Percentiles rank a stretch among this genome's conserved stretches.
These are phyloP conservation scores for Paramyrothecium roridum DNA, from an alignment of 2,329 filamentous ascomycete genomes.

Conservation along the genomic window DNA sequence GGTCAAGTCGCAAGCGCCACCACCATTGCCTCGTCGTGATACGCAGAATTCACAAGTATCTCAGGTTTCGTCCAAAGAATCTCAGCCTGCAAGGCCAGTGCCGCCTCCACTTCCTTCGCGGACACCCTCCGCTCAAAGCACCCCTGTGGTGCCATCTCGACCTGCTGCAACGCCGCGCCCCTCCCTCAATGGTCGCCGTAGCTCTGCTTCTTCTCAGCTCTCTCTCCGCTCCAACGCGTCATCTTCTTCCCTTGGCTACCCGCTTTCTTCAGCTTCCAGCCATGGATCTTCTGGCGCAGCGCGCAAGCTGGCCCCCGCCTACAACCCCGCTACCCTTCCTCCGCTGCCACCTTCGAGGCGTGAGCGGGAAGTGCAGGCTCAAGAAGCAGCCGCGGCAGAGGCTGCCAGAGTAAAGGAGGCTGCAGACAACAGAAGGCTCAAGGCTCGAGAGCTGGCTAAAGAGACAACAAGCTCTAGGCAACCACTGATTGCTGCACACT, in stretches of 20 bases:
- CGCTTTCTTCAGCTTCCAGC: slow-evolving; percentile 45
- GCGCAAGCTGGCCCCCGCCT: slow-evolving; percentile 53
- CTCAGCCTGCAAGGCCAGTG: slow-evolving; percentile 14
- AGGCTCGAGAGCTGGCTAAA: not conserved
- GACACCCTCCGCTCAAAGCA: slow-evolving; percentile 6
- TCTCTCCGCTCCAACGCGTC: slow-evolving; percentile 54
- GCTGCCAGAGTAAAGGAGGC: not conserved
- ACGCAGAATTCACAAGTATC: slow-evolving; percentile 13
- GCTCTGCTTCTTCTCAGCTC: slow-evolving; percentile 55
- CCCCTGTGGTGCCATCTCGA: slow-evolving; percentile 34
- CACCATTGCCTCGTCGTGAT: slow-evolving; percentile 31
- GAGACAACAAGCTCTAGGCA: not conserved
- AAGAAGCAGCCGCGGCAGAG: slow-evolving; percentile 15
- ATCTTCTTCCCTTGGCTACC: slow-evolving; percentile 44
- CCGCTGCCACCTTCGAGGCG: slow-evolving; percentile 53
- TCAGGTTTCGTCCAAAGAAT: not conserved
- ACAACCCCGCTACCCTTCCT: slow-evolving; percentile 55
- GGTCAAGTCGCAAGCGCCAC: slow-evolving; percentile 20
- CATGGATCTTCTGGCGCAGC: slow-evolving; percentile 37
- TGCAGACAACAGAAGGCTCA: not conserved
- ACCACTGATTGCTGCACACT: not conserved
- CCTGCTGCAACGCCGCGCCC: slow-evolving; percentile 40
- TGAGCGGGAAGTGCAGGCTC: slow-evolving; percentile 48
- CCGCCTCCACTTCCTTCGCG: slow-evolving; percentile 29
- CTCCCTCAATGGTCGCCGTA: slow-evolving; percentile 40